Conservation (phyloP, 495 filamentous ascomycete genomes). For the Cairneyella variabilis region DNA sequence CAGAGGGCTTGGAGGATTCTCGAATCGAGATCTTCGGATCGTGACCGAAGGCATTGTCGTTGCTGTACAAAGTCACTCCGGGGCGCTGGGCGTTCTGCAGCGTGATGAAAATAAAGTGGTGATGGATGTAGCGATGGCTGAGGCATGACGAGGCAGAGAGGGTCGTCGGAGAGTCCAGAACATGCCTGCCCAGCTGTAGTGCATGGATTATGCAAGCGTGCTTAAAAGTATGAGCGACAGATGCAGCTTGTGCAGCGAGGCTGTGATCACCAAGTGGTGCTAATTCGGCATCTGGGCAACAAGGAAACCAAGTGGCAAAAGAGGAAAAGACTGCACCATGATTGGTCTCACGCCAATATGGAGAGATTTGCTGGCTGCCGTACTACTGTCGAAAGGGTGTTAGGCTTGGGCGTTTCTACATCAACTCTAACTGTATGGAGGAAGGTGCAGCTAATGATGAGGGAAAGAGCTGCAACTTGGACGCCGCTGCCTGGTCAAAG, state of each 20-base stretch:
- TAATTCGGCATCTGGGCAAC: neutral
- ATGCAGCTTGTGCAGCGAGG: conserved; percentile 25
- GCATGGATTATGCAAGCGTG: conserved; percentile 21
- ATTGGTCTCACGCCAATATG: neutral
- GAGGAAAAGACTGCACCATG: neutral
- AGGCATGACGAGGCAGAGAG: neutral
- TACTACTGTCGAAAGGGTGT: no score
- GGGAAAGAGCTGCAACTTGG: no score
- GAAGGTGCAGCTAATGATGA: no score
- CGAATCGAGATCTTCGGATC: conserved; percentile 6
- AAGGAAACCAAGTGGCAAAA: neutral
- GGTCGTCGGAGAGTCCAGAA: no score
- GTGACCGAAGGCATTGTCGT: neutral
- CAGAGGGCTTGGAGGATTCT: neutral
- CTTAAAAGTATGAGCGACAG: conserved; percentile 16
- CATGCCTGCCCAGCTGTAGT: conserved; percentile 6
- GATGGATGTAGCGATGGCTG: conserved; percentile 2
- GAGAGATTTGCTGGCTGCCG: neutral
- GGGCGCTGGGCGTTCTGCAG: neutral
- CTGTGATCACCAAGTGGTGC: conserved; percentile 11
- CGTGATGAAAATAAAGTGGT: neutral
- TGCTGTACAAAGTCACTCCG: no score
- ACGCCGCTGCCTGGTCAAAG: no score
- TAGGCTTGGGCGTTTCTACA: no score
- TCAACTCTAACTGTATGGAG: neutral